A percentile compares a stretch with the other conserved stretches of the same genome.
Evolutionary conservation across 352 stramenopile genomes (phyloP).

Genomic region (Nothophytophthora sp.): DNA sequence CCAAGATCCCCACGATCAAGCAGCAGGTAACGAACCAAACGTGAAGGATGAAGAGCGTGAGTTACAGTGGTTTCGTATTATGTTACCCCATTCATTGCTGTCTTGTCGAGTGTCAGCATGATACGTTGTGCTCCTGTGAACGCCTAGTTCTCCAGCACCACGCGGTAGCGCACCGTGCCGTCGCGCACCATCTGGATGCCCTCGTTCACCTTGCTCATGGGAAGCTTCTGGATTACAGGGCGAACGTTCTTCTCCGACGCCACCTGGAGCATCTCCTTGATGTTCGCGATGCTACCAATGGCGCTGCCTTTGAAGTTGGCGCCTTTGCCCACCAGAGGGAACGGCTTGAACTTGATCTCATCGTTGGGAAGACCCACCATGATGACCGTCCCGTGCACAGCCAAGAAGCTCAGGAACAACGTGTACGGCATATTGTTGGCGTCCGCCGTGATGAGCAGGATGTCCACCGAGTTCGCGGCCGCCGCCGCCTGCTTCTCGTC

Average conservation of each 20-base stretch:
- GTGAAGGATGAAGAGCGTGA: no score
- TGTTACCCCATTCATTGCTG: background rate
- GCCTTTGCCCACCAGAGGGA: slow-evolving; percentile 39
- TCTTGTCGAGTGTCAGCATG: background rate
- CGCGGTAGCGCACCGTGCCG: slow-evolving; percentile 39
- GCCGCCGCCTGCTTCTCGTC: slow-evolving; percentile 35
- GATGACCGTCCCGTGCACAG: slow-evolving; percentile 51
- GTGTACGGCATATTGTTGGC: slow-evolving; percentile 55
- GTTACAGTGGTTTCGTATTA: no score
- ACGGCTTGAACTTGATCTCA: slow-evolving; percentile 56
- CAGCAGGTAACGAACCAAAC: no score
- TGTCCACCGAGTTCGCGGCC: slow-evolving; percentile 44
- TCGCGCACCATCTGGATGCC: slow-evolving; percentile 47
- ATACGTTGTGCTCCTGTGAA: background rate
- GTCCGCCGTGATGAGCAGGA: slow-evolving; percentile 75
- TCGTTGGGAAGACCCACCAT: slow-evolving; percentile 69
- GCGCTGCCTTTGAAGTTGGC: slow-evolving; percentile 56
- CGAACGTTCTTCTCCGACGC: slow-evolving; percentile 62
- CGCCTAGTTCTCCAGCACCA: slow-evolving; percentile 49
- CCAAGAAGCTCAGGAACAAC: slow-evolving; percentile 59
- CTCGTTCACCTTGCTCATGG: slow-evolving; percentile 49
- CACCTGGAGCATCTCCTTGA: slow-evolving; percentile 86
- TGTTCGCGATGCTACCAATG: slow-evolving; percentile 79
- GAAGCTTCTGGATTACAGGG: slow-evolving; percentile 54
- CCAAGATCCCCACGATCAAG: no score